phyloP scores from a whole-genome alignment of 768 basidiomycete genomes.

The Melanogaster broomeanus region DNA sequence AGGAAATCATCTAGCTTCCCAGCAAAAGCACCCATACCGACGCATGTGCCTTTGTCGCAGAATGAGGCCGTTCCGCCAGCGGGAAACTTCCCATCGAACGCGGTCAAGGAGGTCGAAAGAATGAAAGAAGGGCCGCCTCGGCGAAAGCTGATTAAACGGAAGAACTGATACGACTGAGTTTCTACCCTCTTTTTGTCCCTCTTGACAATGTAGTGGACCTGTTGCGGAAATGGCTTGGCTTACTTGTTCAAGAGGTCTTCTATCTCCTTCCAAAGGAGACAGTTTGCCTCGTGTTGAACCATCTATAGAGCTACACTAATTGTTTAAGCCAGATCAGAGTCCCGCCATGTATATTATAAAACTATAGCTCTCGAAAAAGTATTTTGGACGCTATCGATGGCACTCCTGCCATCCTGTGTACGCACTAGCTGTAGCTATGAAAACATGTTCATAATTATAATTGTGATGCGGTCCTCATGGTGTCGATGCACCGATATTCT shows the following conservation, averaged over 20 bases:
- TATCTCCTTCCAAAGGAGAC: constrained; percentile 14
- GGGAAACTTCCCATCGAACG: constrained; percentile 9
- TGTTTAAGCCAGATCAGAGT: no score
- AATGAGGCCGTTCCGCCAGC: constrained; percentile 7
- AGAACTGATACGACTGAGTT: constrained; percentile 24
- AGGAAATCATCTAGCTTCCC: constrained; percentile 27
- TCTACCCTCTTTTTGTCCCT: constrained; percentile 3
- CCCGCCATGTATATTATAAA: constrained; percentile 13
- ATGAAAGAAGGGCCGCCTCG: constrained; percentile 27
- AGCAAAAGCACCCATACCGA: constrained; percentile 26
- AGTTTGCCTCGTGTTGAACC: constrained; percentile 8
- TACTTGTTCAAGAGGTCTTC: constrained; percentile 22
- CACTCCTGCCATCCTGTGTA: constrained; percentile 1
- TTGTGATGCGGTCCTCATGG: background rate
- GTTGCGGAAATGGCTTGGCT: constrained; percentile 20
- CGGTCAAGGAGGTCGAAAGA: constrained; percentile 16
- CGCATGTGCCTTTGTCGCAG: constrained; percentile 17
- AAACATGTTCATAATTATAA: constrained; percentile 4
- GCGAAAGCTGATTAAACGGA: constrained; percentile 37
- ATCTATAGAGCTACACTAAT: constrained; percentile 4
- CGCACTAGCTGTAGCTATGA: constrained; percentile 2
- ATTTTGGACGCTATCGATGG: background rate
- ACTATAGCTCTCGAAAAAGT: background rate
- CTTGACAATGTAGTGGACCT: constrained; percentile 10
- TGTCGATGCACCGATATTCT: background rate